Percentiles rank a stretch among this genome's conserved stretches.
These are phyloP conservation scores for Hygrophorus pudorinus DNA, from an alignment of 768 basidiomycete genomes.

Conservation along the genomic window DNA sequence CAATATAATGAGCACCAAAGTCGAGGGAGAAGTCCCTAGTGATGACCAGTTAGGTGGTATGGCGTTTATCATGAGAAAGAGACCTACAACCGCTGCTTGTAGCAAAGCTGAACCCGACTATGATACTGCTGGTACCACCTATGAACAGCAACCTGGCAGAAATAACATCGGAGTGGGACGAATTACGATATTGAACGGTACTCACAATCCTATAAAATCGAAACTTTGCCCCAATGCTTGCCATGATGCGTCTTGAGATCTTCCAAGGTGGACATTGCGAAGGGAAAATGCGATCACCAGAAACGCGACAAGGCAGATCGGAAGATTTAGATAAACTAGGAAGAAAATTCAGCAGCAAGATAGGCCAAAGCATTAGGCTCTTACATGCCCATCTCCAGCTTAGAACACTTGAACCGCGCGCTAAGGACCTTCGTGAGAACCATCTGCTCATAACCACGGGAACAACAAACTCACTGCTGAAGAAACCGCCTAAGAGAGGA, in stretches of 20 bases:
- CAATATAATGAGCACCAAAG: slow-evolving; percentile 46
- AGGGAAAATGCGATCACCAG: slow-evolving; percentile 52
- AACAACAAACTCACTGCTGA: slow-evolving; percentile 47
- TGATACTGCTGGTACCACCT: slow-evolving; percentile 59
- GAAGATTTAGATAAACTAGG: slow-evolving; percentile 76
- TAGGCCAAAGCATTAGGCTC: slow-evolving; percentile 22
- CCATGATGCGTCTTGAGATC: slow-evolving; percentile 45
- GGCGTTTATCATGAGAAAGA: slow-evolving; percentile 1
- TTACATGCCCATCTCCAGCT: slow-evolving; percentile 85
- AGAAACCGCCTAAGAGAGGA: slow-evolving; percentile 72
- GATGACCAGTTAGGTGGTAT: slow-evolving; percentile 9
- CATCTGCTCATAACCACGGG: background rate
- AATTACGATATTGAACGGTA: slow-evolving; percentile 10
- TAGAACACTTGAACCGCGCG: slow-evolving; percentile 24
- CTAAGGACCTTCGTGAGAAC: slow-evolving; percentile 16
- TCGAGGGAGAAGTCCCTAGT: slow-evolving; percentile 55
- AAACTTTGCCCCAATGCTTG: slow-evolving; percentile 42
- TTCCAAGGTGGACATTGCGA: slow-evolving; percentile 39
- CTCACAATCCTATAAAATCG: slow-evolving; percentile 75
- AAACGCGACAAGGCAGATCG: slow-evolving; percentile 54
- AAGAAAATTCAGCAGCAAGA: background rate
- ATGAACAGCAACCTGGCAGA: slow-evolving; percentile 57
- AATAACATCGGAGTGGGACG: slow-evolving; percentile 11
- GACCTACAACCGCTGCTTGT: slow-evolving; percentile 57
- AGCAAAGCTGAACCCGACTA: slow-evolving; percentile 76